Percentiles rank a stretch among this genome's conserved stretches.
phyloP scores from a whole-genome alignment of 2,329 filamentous ascomycete species.

The Metarhizium anisopliae region DNA sequence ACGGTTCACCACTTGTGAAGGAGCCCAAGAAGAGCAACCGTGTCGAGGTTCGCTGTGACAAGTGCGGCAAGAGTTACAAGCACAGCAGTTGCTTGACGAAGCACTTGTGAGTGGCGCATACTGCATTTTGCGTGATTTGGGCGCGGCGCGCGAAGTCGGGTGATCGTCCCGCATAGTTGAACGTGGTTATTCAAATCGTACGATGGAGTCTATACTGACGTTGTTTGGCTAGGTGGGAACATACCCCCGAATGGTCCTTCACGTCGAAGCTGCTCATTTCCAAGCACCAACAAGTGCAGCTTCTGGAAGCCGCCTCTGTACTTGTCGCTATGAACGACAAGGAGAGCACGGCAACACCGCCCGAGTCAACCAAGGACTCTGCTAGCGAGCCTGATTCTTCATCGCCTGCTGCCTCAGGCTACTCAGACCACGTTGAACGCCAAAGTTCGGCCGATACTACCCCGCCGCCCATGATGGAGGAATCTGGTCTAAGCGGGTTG shows the following conservation, averaged over 20 bases:
- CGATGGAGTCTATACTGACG: background rate
- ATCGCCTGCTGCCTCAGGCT: slow-evolving; percentile 73
- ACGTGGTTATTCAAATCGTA: background rate
- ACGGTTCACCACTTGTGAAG: slow-evolving; percentile 75
- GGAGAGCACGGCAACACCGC: slow-evolving; percentile 48
- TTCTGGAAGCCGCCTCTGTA: slow-evolving; percentile 94
- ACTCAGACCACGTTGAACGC: slow-evolving; percentile 67
- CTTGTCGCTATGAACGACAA: slow-evolving; percentile 76
- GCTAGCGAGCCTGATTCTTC: slow-evolving; percentile 74
- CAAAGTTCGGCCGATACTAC: slow-evolving; percentile 88
- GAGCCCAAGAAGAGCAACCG: slow-evolving; percentile 76
- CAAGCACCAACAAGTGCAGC: slow-evolving; percentile 97
- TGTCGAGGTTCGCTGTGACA: slow-evolving; percentile 88
- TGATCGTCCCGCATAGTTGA: background rate
- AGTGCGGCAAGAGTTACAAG: slow-evolving; percentile 99
- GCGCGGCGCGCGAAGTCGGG: slow-evolving; percentile 2
- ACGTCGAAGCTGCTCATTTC: slow-evolving; percentile 98
- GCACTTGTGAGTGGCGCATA: slow-evolving; percentile 90
- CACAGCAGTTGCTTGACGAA: slow-evolving; percentile 99
- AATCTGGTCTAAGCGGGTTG: slow-evolving; percentile 43
- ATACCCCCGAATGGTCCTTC: slow-evolving; percentile 94
- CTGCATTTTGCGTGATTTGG: slow-evolving; percentile 26
- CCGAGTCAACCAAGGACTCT: slow-evolving; percentile 57
- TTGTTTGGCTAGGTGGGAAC: slow-evolving; percentile 70
- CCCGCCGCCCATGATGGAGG: slow-evolving; percentile 70